Percentiles rank a stretch among this genome's conserved stretches.
Conservation (phyloP, 2,329 filamentous ascomycete genomes). For the Pseudogymnoascus sp. region DNA sequence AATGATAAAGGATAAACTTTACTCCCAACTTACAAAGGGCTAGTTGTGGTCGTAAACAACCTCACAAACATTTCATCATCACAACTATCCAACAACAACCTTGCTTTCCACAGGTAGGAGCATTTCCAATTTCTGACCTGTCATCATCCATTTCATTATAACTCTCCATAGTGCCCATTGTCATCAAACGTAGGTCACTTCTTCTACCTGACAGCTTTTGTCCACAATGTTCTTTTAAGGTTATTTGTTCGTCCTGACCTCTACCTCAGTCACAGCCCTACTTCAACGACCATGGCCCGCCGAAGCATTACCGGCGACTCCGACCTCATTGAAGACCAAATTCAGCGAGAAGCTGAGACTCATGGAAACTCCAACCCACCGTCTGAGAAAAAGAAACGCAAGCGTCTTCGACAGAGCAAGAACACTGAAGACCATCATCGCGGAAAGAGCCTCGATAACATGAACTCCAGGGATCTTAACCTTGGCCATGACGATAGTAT, state of each 20-base stretch:
- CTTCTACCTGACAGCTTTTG: background rate
- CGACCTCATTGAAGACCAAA: background rate
- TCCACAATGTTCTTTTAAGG: background rate
- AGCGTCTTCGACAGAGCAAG: background rate
- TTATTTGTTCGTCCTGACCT: background rate
- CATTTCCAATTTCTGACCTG: background rate
- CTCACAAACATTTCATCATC: background rate
- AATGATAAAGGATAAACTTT: background rate
- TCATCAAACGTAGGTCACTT: background rate
- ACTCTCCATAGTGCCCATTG: background rate
- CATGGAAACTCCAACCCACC: background rate
- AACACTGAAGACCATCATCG: background rate
- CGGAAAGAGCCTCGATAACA: background rate
- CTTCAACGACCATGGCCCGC: background rate
- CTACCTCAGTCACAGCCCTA: background rate
- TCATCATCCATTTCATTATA: background rate
- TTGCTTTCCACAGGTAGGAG: background rate
- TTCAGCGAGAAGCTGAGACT: background rate
- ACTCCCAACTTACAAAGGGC: background rate
- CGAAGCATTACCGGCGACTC: background rate
- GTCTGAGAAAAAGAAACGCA: background rate
- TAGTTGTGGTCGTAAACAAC: background rate
- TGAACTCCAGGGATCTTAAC: background rate
- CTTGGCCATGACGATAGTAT: background rate
- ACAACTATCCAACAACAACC: background rate